Evolutionary conservation across 2,329 filamentous ascomycete genomes (phyloP), one percentile per base, ranked within the genome.

Genomic region (Sarocladium strictum): DNA sequence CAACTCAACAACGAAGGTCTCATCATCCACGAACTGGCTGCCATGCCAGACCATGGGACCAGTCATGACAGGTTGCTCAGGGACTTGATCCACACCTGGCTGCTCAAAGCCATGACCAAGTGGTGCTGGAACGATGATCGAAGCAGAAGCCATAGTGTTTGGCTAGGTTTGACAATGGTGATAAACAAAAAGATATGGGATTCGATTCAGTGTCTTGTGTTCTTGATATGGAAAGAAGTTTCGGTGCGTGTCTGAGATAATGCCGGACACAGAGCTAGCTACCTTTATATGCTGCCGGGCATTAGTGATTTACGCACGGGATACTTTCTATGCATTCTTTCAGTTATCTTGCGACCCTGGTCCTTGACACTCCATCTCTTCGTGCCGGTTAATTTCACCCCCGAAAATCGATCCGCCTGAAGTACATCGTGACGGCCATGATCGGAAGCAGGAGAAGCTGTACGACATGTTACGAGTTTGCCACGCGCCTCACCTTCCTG

Each of bases 41-140:
- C 47, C 47, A 33, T 51, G 47, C 47, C 47, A 51, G 11, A 17
- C 47, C 47, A 51, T 51, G 10, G 47, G 27, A 11, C 27, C 27
- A 33, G 7, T 23, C 47, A 33, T 21, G 27, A 10, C 29, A 19
- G n/a, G 7, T 10, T 21, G 47, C 15, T 3, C 6, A 11, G 26
- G 29, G n/a, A 23, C 27, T 11, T 33, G 26, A 4, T 51, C 15
- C 33, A 17, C 10, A 35, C 3, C 6, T 19, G 17, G 40, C 15
- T 35, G 15, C 17, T 19, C 27, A 32, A 35, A n/a, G 47, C 23
- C 27, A 35, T 33, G 17, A 17, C 4, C 19, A 17, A 29, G 4
- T 3, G 15, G 14, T 3, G 12, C 19, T 12, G 47, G 7, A 4
- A n/a, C 2, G n/a, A 35, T 21, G 17, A 51, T 29, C 10, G 47